phyloP scores from a whole-genome alignment of 2,329 filamentous ascomycete genomes.

The Xylogone sp. region DNA sequence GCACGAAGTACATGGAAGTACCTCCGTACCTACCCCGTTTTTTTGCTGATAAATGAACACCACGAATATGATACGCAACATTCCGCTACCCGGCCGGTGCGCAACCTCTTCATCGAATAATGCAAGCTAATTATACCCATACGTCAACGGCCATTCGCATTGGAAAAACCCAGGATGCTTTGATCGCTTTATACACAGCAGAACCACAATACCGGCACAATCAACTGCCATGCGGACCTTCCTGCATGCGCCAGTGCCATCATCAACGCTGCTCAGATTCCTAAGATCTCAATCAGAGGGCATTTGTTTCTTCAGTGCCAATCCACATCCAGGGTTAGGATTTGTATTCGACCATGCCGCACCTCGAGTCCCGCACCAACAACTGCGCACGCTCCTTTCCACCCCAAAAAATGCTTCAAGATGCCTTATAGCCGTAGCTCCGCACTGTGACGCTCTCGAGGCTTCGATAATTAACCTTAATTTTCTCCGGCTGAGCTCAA shows the following conservation, averaged over 20 bases:
- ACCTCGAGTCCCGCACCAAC: slow-evolving; percentile 8
- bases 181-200: no score
- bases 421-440: slow-evolving; percentile 14
- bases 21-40: no score
- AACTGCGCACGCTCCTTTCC: slow-evolving; percentile 3
- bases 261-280: slow-evolving; percentile 62
- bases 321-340: slow-evolving; percentile 26
- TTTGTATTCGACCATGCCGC: slow-evolving; percentile 22
- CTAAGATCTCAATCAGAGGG: slow-evolving; percentile 67
- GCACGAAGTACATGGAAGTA: no score
- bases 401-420: slow-evolving; percentile 11
- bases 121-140: no score
- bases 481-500: slow-evolving; percentile 13
- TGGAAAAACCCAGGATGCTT: no score
- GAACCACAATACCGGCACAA: not conserved
- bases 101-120: not conserved
- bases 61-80: not conserved
- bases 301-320: slow-evolving; percentile 46
- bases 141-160: no score
- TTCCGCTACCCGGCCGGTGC: not conserved
- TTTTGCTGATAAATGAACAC: not conserved
- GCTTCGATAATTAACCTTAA: slow-evolving; percentile 22
- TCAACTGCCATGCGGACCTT: slow-evolving; percentile 23
- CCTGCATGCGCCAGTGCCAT: slow-evolving; percentile 38
- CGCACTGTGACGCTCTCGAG: slow-evolving; percentile 15